These are phyloP conservation scores for Alternaria dauci DNA, from an alignment of 2,329 filamentous ascomycete species.

Conservation along the genomic window DNA sequence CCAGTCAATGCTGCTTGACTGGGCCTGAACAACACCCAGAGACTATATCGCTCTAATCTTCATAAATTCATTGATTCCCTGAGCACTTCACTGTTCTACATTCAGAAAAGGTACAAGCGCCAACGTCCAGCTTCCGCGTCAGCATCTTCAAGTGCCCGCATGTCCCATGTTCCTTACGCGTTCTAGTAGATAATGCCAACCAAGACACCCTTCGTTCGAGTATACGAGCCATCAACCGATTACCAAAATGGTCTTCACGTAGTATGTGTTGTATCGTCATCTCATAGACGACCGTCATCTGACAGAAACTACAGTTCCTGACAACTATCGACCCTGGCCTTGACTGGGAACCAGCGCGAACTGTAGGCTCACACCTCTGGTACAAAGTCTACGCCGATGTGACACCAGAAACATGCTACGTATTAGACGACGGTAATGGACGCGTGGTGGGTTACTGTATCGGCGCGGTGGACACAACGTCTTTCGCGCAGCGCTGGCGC, in stretches of 20 bases:
- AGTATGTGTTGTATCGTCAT: constrained; percentile 12
- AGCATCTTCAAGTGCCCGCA: not conserved
- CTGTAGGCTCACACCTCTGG: constrained; percentile 44
- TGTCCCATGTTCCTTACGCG: not conserved
- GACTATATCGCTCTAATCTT: not conserved
- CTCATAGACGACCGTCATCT: not conserved
- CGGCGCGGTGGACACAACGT: constrained; percentile 39
- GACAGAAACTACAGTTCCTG: constrained; percentile 28
- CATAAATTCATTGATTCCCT: not conserved
- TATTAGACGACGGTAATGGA: constrained; percentile 46
- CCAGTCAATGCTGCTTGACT: not conserved
- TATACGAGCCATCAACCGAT: constrained; percentile 27
- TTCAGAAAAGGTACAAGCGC: not conserved
- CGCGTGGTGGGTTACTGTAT: constrained; percentile 51
- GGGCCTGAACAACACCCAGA: not conserved
- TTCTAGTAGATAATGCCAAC: constrained; percentile 7
- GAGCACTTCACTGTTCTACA: not conserved
- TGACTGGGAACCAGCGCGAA: constrained; percentile 38
- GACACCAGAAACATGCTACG: constrained; percentile 43
- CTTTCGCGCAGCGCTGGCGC: constrained; percentile 40
- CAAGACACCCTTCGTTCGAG: constrained; percentile 26
- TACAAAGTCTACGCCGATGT: constrained; percentile 46
- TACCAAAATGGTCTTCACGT: constrained; percentile 29
- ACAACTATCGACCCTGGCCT: constrained; percentile 34
- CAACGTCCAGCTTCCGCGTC: not conserved